phyloP scores from a whole-genome alignment of 129 eudicot genomes.

The Centaurea solstitialis region DNA sequence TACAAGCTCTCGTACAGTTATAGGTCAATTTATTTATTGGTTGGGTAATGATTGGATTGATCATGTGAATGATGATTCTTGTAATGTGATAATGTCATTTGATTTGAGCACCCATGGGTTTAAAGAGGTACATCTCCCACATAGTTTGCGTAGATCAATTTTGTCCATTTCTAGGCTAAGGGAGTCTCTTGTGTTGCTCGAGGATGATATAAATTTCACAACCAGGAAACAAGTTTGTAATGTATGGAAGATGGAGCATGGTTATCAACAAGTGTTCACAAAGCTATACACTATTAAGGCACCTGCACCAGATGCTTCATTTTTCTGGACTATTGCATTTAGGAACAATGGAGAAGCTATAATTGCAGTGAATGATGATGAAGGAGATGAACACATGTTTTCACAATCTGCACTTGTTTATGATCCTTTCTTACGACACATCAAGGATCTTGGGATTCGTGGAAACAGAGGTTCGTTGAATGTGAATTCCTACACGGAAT shows the following conservation, averaged over 20 bases:
- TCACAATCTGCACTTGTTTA: neutral
- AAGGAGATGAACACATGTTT: neutral
- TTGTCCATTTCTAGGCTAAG: conserved; percentile 29
- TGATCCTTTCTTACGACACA: neutral
- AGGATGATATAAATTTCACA: neutral
- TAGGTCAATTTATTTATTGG: too few relatives aligned
- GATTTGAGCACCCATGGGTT: too few relatives aligned
- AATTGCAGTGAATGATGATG: neutral
- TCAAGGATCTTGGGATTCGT: neutral
- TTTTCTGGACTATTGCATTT: conserved; percentile 19
- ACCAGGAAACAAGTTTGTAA: neutral
- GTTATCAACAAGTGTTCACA: conserved; percentile 7
- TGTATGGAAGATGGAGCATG: conserved; percentile 53
- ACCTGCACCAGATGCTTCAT: neutral
- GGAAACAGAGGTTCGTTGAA: too few relatives aligned
- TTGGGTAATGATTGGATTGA: too few relatives aligned
- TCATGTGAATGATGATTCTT: too few relatives aligned
- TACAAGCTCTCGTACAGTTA: too few relatives aligned
- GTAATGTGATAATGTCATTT: too few relatives aligned
- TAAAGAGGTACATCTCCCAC: too few relatives aligned
- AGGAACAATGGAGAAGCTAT: conserved; percentile 32
- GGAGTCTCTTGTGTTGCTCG: conserved; percentile 9
- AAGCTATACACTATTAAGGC: conserved; percentile 30
- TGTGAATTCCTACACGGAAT: too few relatives aligned
- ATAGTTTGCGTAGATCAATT: too few relatives aligned